A percentile compares a stretch with the other conserved stretches of the same genome.
phyloP scores from a whole-genome alignment of 192 early-diverging fungal genomes.

The Entophlyctis helioformis region DNA sequence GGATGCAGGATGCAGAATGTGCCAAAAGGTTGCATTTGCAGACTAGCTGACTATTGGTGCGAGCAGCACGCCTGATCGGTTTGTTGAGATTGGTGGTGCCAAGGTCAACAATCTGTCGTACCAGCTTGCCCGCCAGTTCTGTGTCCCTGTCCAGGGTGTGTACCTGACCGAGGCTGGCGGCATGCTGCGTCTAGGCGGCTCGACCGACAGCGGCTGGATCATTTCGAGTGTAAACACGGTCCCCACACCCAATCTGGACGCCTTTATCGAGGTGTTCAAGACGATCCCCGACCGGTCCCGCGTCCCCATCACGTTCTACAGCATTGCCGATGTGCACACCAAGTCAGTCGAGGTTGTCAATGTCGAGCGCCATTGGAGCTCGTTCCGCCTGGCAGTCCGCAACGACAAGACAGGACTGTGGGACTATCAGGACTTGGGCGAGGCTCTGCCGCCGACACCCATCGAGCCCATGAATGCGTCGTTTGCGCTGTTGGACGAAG shows the following conservation, averaged over 20 bases:
- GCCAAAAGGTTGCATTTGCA: neutral
- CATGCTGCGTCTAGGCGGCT: conserved; percentile 61
- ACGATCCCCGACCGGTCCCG: conserved; percentile 62
- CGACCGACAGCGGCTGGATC: conserved; percentile 62
- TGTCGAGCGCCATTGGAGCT: conserved; percentile 79
- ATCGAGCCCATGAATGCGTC: conserved; percentile 56
- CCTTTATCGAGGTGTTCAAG: conserved; percentile 64
- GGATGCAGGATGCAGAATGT: too few species aligned
- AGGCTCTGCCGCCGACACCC: conserved; percentile 45
- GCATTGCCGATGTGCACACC: conserved; percentile 68
- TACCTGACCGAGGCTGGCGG: conserved; percentile 57
- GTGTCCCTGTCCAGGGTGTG: conserved; percentile 53
- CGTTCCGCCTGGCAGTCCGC: conserved; percentile 63
- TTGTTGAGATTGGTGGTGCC: conserved; percentile 77
- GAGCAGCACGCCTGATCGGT: conserved; percentile 61
- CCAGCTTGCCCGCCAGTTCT: conserved; percentile 37
- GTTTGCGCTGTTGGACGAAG: conserved; percentile 55
- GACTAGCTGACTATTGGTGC: neutral
- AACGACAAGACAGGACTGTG: conserved; percentile 71
- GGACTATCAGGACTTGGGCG: conserved; percentile 57
- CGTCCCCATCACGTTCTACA: conserved; percentile 70
- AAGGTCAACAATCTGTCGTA: conserved; percentile 45
- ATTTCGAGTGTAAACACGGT: conserved; percentile 60
- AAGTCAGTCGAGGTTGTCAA: conserved; percentile 73
- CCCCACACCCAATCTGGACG: conserved; percentile 60